Evolutionary conservation across 1,284 basidiomycete species (phyloP), one percentile per base, ranked within the genome.

Genomic region (Trametes hirsuta): DNA sequence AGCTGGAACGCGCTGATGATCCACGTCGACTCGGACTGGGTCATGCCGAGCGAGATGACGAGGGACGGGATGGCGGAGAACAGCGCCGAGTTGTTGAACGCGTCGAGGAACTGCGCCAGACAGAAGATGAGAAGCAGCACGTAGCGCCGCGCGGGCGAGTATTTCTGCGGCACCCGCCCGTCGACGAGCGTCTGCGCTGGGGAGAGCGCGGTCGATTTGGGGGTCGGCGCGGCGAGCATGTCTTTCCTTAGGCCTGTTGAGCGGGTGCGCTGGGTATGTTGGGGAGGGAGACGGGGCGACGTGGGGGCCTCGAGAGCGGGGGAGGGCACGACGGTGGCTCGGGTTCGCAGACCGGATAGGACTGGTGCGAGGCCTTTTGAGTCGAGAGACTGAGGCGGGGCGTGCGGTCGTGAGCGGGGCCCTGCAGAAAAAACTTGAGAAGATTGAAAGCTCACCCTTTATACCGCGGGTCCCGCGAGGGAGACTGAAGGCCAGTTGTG

Each of bases 21-120:
- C 72, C 72, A 74, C 10, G 72, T 72, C 39, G 72, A 68, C 57
- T 74, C 66, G 49, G 68, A 65, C 59, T 68, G 64, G 25, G 66
- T 67, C 59, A 74, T 72, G 41, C 67, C 63, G 30, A 75, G 64
- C 9, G 65, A 64, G 22, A 44, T 58, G n/a, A 69, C 67, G 22
- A 73, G 68, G 22, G 66, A 64, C 8, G 80, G 79, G 39, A 82
- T 75, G 55, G 78, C 77, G 2, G 80, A 75, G 63, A 79, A 78
- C 51, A 83, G 70, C 2, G 78, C 75, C 4, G 81, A 77, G 66
- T 79, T 83, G 70, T 79, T 80, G 75, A 82, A 78, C 12, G 81
- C 68, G 39, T 79, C 80, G 62, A 84, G 69, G 67, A 79, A 81
- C 60, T 81, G 77, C 4, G 80, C 77, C 21, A 76, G 70, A 55